Base-by-base conservation (phyloP, 305 asterid species). In the Fraxinus nigra region DNA sequence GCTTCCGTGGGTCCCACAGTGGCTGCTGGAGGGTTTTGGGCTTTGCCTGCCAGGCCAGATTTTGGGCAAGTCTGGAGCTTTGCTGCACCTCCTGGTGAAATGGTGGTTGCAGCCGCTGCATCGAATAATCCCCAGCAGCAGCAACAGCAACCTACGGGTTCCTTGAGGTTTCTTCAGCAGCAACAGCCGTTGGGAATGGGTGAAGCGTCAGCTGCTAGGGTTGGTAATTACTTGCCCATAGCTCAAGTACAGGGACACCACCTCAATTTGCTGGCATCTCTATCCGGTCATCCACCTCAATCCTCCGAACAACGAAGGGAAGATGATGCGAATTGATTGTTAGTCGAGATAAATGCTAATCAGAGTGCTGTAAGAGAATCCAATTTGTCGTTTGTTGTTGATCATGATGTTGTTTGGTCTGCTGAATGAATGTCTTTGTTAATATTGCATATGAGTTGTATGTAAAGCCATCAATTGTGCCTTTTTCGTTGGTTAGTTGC, bases 61-160 rank as follows among this genome's bases (percentile, higher is more conserved):
- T 94, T 91, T 46, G 97, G 97, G 34, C 98, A 93, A 82, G 89
- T 95, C 18, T 95, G 98, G 98, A 94, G 99, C 91, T 95, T 96
- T 46, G 97, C 98, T 1, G 92, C 97, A 3, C 92, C 92, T 24
- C 87, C 95, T 0, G 88, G 91, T 30, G 99, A 93, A 78, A 89
- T 92, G 94, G 89, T 89, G 85, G 95, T 84, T 72, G 86, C 90
- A 0, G 84, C 91, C 4, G 81, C 86, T 10, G 84, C 78, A 0
- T 74, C 85, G 0, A 84, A 83, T 34, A 89, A 86, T 65, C 83
- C 91, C 24, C 92, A 84, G 75, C 97, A 92, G 75, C 93, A 82
- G 16, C 40, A 35, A 34, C 85, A 82, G 43, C 88, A 83, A 18
- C 61, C 80, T 80, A 78, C 86, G 16, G 85, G 89, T 75, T 80